Conservation (phyloP, 768 basidiomycete genomes). For the Cystobasidium tubakii region DNA sequence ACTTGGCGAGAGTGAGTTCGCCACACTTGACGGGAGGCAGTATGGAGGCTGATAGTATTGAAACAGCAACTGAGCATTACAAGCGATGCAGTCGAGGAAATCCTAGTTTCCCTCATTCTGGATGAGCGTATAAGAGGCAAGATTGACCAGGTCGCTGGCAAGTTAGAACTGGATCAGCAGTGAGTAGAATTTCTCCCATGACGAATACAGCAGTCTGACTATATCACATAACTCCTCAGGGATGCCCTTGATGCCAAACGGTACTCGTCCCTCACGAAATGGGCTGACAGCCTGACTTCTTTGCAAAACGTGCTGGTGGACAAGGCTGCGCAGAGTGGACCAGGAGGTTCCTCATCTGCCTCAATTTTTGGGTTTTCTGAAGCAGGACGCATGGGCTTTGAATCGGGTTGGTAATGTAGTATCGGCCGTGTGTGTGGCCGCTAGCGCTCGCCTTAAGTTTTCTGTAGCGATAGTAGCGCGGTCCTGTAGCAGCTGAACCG, state of each 20-base stretch:
- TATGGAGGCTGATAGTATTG: neutral
- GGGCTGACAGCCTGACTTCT: constrained; percentile 72
- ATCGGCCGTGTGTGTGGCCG: neutral
- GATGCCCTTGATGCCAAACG: constrained; percentile 82
- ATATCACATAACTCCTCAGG: constrained; percentile 50
- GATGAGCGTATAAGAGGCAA: constrained; percentile 95
- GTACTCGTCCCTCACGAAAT: constrained; percentile 70
- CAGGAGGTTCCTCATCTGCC: neutral
- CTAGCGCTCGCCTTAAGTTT: too few species aligned
- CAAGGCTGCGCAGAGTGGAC: constrained; percentile 53
- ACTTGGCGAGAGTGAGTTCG: constrained; percentile 72
- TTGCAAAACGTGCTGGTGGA: constrained; percentile 70
- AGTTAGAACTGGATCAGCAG: constrained; percentile 81
- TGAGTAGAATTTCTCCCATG: constrained; percentile 39
- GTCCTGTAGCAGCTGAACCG: neutral
- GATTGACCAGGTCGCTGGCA: constrained; percentile 93
- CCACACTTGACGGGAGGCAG: neutral
- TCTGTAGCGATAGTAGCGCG: constrained; percentile 1
- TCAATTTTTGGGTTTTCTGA: constrained; percentile 14
- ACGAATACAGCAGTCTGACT: neutral
- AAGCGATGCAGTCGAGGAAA: constrained; percentile 81
- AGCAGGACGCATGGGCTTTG: neutral
- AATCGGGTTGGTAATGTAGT: neutral
- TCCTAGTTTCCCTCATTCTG: constrained; percentile 84
- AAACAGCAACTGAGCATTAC: constrained; percentile 90